phyloP scores from a whole-genome alignment of 306 rosid genomes.

The Trifolium dubium region DNA sequence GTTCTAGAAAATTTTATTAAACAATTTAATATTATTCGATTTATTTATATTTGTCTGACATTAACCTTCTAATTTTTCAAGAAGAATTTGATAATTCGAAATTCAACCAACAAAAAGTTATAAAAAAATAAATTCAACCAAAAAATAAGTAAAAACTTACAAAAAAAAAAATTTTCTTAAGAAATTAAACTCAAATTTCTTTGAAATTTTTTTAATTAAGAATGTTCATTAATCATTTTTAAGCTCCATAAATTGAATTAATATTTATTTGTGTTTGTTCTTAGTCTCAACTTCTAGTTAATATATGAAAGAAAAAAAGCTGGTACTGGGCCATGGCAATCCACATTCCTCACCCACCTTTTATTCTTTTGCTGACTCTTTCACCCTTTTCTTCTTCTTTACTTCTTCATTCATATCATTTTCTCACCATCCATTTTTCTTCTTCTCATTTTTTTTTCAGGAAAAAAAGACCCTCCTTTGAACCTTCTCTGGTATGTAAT shows the following conservation, averaged over 20 bases:
- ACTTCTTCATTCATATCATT: conserved; percentile 52
- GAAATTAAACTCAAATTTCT: too few species aligned
- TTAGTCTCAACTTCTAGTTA: not conserved
- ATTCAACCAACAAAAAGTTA: too few species aligned
- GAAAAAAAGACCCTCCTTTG: conserved; percentile 43
- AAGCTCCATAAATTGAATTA: too few species aligned
- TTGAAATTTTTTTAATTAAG: too few species aligned
- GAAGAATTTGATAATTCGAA: too few species aligned
- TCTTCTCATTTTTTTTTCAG: conserved; percentile 38
- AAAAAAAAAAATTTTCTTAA: too few species aligned
- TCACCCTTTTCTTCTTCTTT: conserved; percentile 64
- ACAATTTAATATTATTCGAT: too few species aligned
- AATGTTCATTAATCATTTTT: too few species aligned
- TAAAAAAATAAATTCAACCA: too few species aligned
- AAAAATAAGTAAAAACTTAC: too few species aligned
- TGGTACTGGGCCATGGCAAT: conserved; percentile 79
- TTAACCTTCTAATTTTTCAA: too few species aligned
- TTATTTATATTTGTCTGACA: too few species aligned
- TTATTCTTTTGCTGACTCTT: conserved; percentile 53
- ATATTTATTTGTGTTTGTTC: not conserved
- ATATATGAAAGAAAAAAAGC: conserved; percentile 46
- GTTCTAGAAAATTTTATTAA: not conserved
- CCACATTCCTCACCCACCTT: conserved; percentile 76
- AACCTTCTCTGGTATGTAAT: conserved; percentile 57
- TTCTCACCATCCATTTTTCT: conserved; percentile 40